Evolutionary conservation across 805 yeast species (phyloP), one percentile per base, ranked within the genome.

Genomic region (Wickerhamiella musiphila): DNA sequence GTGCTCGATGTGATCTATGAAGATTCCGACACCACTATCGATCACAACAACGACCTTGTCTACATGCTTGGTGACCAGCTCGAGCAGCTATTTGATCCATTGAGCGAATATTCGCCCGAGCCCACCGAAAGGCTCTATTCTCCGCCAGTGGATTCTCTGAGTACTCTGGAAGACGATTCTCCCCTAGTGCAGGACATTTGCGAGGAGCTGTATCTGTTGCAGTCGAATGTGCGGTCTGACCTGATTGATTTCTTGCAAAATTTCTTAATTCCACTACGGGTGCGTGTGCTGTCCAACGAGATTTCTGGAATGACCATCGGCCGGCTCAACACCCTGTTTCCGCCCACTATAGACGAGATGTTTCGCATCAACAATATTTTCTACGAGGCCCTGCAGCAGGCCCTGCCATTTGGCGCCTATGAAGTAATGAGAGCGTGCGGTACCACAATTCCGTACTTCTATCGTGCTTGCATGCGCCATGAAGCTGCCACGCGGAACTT

Each of bases 331-430:
- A 63, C 71, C 30, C 63, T 82, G 1, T 83, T 86, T 47, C 95
- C 96, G 2, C 95, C 95, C 1, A 86, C 96, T 0, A 77, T 86
- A 13, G 95, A 86, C 53, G 96, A 86, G 56, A 73, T 86, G 12
- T 78, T 93, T 8, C 64, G 95, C 46, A 74, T 86, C 24, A 84
- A 84, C 48, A 79, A 93, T 48, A 72, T 86, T 4, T 70, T 81
- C 36, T 66, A 78, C 39, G 92, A 78, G 42, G 70, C 90, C 15
- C 54, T 86, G 34, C 68, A 69, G 36, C 53, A 65, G 11, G 86
- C 95, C 0, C 46, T 59, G 2, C 69, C 73, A 0, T 69, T 53
- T 47, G 94, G 94, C 2, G 67, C 76, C 31, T 63, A 66, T 32
- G 95, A 86, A 52, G 61, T 81, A 3, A 53, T 86, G 37, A 73